These are phyloP conservation scores for Podospora didyma DNA, from an alignment of 495 filamentous ascomycete genomes.

Conservation along the genomic window DNA sequence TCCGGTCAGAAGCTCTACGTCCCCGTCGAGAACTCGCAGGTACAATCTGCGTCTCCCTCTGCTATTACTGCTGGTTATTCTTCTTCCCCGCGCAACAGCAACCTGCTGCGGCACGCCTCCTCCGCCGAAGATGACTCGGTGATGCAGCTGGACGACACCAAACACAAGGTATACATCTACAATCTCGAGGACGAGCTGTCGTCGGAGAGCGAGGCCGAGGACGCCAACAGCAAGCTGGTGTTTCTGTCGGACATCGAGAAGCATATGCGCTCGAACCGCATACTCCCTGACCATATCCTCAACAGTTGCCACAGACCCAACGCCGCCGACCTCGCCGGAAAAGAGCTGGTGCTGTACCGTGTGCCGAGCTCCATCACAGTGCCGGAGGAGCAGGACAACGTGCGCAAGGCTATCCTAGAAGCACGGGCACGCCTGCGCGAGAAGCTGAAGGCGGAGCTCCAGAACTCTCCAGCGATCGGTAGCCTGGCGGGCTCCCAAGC, in stretches of 20 bases:
- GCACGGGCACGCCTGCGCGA: constrained; percentile 64
- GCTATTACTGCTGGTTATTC: neutral
- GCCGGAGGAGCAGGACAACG: constrained; percentile 72
- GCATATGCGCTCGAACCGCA: constrained; percentile 57
- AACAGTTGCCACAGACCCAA: constrained; percentile 34
- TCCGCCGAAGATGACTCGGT: constrained; percentile 50
- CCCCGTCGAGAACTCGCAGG: constrained; percentile 41
- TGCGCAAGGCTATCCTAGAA: constrained; percentile 83
- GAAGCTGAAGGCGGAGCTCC: constrained; percentile 25
- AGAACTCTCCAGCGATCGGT: neutral
- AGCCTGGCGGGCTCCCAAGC: too few species aligned
- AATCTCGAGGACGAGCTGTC: constrained; percentile 84
- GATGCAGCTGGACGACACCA: constrained; percentile 84
- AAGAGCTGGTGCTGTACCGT: constrained; percentile 76
- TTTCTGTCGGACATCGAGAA: constrained; percentile 84
- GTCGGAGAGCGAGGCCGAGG: constrained; percentile 47
- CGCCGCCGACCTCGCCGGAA: constrained; percentile 41
- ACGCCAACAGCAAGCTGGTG: constrained; percentile 50
- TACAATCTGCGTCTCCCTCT: constrained; percentile 14
- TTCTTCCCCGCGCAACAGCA: neutral
- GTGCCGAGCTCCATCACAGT: constrained; percentile 73
- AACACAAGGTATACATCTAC: constrained; percentile 83
- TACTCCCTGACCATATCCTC: constrained; percentile 61
- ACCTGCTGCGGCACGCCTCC: constrained; percentile 3
- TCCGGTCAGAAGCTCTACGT: constrained; percentile 55